Evolutionary conservation across 257 asterid genomes (phyloP).

Genomic region (Plectranthus barbatus): DNA sequence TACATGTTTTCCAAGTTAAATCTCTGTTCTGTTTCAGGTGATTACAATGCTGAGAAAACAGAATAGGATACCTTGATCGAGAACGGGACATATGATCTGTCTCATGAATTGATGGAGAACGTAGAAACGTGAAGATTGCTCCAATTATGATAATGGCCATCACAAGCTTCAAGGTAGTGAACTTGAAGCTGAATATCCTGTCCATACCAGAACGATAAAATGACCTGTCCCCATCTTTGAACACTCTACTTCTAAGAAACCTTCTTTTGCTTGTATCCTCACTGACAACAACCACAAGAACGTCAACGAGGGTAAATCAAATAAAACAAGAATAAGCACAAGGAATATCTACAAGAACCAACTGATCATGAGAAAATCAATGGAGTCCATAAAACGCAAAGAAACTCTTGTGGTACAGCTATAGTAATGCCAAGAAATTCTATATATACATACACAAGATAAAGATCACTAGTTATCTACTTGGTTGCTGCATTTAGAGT

Average conservation of each 20-base stretch:
- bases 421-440: background rate
- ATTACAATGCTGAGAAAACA: background rate
- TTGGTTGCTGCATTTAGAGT: background rate
- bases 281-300: constrained; percentile 37
- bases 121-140: constrained; percentile 51
- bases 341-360: background rate
- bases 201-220: constrained; percentile 46
- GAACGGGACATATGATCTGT: constrained; percentile 32
- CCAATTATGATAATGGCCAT: constrained; percentile 51
- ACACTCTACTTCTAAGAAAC: constrained; percentile 41
- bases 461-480: background rate
- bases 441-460: background rate
- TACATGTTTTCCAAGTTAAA: background rate
- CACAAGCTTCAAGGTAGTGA: constrained; percentile 51
- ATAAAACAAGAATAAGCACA: background rate
- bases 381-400: background rate
- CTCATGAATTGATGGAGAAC: constrained; percentile 52
- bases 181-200: constrained; percentile 45
- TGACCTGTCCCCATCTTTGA: constrained; percentile 53
- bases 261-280: constrained; percentile 63
- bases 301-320: background rate
- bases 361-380: background rate
- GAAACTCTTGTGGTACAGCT: background rate
- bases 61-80: constrained; percentile 40
- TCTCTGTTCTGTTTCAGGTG: background rate